Evolutionary conservation across 2,329 filamentous ascomycete genomes (phyloP), one percentile per base, ranked within the genome.

Genomic region (Akanthomyces dipterigenus): DNA sequence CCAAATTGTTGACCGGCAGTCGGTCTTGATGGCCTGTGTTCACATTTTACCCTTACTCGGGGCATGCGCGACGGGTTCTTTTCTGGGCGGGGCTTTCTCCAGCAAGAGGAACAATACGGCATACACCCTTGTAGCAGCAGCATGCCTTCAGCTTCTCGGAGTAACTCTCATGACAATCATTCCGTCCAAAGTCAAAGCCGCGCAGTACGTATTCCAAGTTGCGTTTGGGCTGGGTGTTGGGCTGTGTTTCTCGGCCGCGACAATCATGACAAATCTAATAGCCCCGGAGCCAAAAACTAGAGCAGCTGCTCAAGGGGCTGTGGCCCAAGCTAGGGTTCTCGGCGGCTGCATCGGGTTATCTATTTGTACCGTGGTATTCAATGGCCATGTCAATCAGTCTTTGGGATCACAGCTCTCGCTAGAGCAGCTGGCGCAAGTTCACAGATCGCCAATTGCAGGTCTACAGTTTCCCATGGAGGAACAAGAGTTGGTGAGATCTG

Each of bases 191-290:
- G 64, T 70, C 43, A 70, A 72, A 34, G 74, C 71, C 7, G 72
- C 76, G 0, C 76, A 82, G 58, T 85, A 85, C 63, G 82, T 76
- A 2, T 86, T 79, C 64, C 79, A 85, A 61, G 76, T 79, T 24
- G 74, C 86, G 8, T 81, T 86, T 34, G 84, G 84, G 1, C 70
- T 86, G 1, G 84, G 84, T 0, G 81, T 86, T 18, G 84, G 84
- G 0, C 75, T 87, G 18, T 81, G 79, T 11, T 82, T 85, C 64
- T 82, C 81, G 0, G 78, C 80, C 2, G 80, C 80, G 8, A 85
- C 83, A 0, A 83, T 87, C 62, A 80, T 85, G 66, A 82, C 82
- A 2, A 81, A 80, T 50, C 75, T 85, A 16, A 77, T 84, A 51
- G 72, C 75, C 3, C 77, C 80, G 0, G 72, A 77, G 20, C 70